Conservation (phyloP, 768 basidiomycete genomes). For the Phylloporus rhodoxanthus region DNA sequence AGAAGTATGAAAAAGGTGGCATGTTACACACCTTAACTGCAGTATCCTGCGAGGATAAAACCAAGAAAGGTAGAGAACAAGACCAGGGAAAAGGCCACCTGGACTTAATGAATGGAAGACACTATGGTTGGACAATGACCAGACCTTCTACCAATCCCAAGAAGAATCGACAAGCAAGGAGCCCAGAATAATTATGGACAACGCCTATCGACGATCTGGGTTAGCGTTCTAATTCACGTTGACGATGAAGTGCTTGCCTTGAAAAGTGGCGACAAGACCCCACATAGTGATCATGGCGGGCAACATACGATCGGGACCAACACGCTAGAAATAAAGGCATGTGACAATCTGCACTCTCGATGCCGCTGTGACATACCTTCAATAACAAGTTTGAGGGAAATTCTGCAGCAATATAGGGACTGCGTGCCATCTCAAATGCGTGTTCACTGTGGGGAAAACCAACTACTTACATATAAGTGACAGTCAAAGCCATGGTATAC, state of each 20-base stretch:
- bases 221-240: neutral
- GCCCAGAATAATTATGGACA: neutral
- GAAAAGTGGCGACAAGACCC: conserved; percentile 61
- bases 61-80: conserved; percentile 1
- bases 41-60: conserved; percentile 1
- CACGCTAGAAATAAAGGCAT: conserved; percentile 17
- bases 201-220: neutral
- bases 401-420: conserved; percentile 53
- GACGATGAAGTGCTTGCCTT: conserved; percentile 37
- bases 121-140: neutral
- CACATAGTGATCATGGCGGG: conserved; percentile 60
- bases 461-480: conserved; percentile 22
- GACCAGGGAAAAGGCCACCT: conserved; percentile 2
- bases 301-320: conserved; percentile 54
- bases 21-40: neutral
- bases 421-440: conserved; percentile 7
- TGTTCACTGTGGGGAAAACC: too few relatives aligned
- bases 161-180: conserved; percentile 2
- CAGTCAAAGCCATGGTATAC: conserved; percentile 33
- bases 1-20: neutral
- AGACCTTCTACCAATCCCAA: conserved; percentile 1
- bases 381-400: conserved; percentile 57
- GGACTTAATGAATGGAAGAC: neutral
- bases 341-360: neutral
- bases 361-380: conserved; percentile 27